Percentiles rank a stretch among this genome's conserved stretches.
phyloP scores from a whole-genome alignment of 805 yeast species.

The Candida caryicola region DNA sequence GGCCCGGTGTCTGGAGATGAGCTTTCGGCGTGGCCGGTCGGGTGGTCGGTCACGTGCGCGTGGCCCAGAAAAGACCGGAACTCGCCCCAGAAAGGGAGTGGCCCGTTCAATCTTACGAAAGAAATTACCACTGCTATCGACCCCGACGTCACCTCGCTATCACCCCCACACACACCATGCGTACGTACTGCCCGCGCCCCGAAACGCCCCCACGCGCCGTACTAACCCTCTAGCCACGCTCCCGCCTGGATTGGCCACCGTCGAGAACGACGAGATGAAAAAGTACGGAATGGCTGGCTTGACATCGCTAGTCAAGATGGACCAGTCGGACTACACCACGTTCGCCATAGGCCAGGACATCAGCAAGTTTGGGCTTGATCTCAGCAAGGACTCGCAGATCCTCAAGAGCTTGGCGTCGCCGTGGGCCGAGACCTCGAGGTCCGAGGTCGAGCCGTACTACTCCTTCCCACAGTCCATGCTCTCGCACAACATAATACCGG shows the following conservation, averaged over 20 bases:
- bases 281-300: conserved; percentile 69
- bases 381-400: conserved; percentile 47
- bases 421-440: conserved; percentile 89
- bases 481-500: conserved; percentile 31
- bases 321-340: conserved; percentile 57
- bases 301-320: conserved; percentile 56
- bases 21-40: too few species aligned
- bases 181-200: too few species aligned
- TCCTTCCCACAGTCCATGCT: conserved; percentile 52
- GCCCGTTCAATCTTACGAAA: neutral
- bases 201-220: too few species aligned
- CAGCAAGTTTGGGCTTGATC: conserved; percentile 61
- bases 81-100: neutral
- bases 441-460: conserved; percentile 86
- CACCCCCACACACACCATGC: too few species aligned
- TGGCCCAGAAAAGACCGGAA: too few species aligned
- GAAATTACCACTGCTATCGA: too few species aligned
- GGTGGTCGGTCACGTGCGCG: neutral
- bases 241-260: conserved; percentile 5
- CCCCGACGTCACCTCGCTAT: too few species aligned
- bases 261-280: conserved; percentile 44
- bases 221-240: neutral
- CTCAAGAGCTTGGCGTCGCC: conserved; percentile 80
- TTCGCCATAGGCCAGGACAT: conserved; percentile 77
- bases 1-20: neutral